Percentiles rank a stretch among this genome's conserved stretches.
These are phyloP conservation scores for Chaetomium sp. DNA, from an alignment of 2,329 filamentous ascomycete genomes.

Conservation along the genomic window DNA sequence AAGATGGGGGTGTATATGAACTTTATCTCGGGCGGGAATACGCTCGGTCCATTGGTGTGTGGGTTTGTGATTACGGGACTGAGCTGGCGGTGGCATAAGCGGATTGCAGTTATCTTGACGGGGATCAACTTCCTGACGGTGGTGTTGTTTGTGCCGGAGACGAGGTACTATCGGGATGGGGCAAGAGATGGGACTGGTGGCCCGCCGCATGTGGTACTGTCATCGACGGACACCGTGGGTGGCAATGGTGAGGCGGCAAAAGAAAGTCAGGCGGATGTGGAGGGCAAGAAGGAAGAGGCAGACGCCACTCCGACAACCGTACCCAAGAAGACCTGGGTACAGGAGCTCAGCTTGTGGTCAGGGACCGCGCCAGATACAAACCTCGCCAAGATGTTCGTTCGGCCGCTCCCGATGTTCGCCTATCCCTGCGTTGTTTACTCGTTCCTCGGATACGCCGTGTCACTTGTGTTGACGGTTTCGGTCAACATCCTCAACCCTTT, in stretches of 20 bases:
- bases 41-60: conserved; percentile 35
- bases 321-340: conserved; percentile 34
- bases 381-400: conserved; percentile 36
- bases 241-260: neutral
- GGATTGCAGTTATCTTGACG: conserved; percentile 38
- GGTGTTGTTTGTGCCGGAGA: conserved; percentile 40
- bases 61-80: conserved; percentile 38
- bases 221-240: neutral
- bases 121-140: conserved; percentile 38
- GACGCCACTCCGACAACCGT: neutral
- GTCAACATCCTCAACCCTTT: conserved; percentile 41
- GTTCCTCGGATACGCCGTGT: conserved; percentile 39
- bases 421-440: conserved; percentile 40
- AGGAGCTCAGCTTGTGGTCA: conserved; percentile 37
- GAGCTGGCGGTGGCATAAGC: conserved; percentile 41
- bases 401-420: conserved; percentile 39
- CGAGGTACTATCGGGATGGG: conserved; percentile 33
- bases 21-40: conserved; percentile 37
- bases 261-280: neutral
- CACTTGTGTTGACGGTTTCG: conserved; percentile 37
- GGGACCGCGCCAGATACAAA: conserved; percentile 33
- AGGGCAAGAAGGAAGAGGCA: neutral
- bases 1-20: conserved; percentile 41
- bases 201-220: neutral
- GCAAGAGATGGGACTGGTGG: too few species aligned